Evolutionary conservation across 1,139 yeast species (phyloP).

Genomic region (Sugiyamaella xylanicola): DNA sequence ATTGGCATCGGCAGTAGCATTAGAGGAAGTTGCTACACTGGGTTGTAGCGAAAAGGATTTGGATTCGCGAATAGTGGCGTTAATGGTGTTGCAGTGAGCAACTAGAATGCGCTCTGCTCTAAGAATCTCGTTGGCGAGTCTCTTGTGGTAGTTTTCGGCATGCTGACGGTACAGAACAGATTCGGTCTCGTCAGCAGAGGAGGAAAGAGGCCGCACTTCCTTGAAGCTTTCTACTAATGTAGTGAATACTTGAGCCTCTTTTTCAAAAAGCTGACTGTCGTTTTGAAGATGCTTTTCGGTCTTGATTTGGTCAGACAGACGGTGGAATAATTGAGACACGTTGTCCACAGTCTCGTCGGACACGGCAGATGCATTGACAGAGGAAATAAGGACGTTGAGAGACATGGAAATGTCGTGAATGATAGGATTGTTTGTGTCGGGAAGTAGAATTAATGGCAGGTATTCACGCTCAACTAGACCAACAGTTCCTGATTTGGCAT

Average conservation of each 20-base stretch:
- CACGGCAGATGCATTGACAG: conserved; percentile 37
- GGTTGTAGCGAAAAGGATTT: not conserved
- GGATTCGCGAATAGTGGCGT: conserved; percentile 1
- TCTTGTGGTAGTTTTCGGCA: conserved; percentile 25
- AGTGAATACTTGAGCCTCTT: conserved; percentile 30
- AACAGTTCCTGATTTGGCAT: conserved; percentile 37
- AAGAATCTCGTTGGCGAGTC: conserved; percentile 28
- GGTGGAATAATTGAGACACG: conserved; percentile 29
- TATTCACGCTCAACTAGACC: conserved; percentile 33
- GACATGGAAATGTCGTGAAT: conserved; percentile 35
- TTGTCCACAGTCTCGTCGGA: conserved; percentile 31
- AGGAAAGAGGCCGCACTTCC: conserved; percentile 22
- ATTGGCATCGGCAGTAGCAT: not conserved
- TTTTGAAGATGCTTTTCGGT: conserved; percentile 25
- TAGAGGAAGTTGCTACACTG: not conserved
- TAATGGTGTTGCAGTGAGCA: conserved; percentile 28
- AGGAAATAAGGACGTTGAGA: conserved; percentile 37
- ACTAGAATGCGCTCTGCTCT: conserved; percentile 31
- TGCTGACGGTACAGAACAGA: conserved; percentile 11
- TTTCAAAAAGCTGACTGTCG: conserved; percentile 27
- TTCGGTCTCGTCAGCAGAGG: not conserved
- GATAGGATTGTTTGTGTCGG: conserved; percentile 35
- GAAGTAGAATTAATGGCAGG: conserved; percentile 36
- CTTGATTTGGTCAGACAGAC: conserved; percentile 28
- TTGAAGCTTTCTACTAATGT: conserved; percentile 24